Conservation (phyloP, 2,329 filamentous ascomycete species). For the Aspergillus udagawae region DNA sequence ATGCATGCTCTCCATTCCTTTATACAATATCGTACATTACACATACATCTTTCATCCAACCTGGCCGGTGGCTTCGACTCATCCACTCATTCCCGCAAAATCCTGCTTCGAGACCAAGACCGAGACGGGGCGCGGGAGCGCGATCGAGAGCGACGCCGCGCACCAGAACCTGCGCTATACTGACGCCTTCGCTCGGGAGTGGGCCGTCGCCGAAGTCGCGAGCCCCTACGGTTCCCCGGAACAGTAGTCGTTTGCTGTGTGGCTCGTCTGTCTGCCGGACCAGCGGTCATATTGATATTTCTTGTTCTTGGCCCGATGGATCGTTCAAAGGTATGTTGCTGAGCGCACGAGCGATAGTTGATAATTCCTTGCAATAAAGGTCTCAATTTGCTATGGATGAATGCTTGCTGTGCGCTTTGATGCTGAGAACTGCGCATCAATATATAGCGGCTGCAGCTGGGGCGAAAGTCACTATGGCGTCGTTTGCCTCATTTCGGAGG, state of each 20-base stretch:
- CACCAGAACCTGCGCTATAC: slow-evolving; percentile 14
- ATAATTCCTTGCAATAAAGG: not conserved
- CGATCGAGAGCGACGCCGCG: slow-evolving; percentile 12
- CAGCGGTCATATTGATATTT: not conserved
- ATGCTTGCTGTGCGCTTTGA: not conserved
- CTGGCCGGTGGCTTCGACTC: not conserved
- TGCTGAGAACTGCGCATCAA: not conserved
- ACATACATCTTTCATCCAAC: not conserved
- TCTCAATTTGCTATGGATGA: not conserved
- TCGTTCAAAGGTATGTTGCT: too few relatives aligned
- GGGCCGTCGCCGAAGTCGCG: slow-evolving; percentile 12
- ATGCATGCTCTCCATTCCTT: not conserved
- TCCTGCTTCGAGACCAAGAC: not conserved
- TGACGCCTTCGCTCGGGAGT: slow-evolving; percentile 11
- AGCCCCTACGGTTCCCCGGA: slow-evolving; percentile 3
- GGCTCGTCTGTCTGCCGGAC: slow-evolving; percentile 1
- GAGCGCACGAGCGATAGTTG: too few relatives aligned
- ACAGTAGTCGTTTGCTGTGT: slow-evolving; percentile 1
- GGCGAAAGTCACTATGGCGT: not conserved
- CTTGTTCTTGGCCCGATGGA: not conserved
- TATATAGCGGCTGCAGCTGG: not conserved
- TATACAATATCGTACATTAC: not conserved
- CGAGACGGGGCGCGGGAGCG: slow-evolving; percentile 6
- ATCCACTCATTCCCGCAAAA: not conserved
- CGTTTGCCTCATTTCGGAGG: not conserved